Base-by-base conservation (phyloP, 805 yeast genomes). In the Starmerella powellii region DNA sequence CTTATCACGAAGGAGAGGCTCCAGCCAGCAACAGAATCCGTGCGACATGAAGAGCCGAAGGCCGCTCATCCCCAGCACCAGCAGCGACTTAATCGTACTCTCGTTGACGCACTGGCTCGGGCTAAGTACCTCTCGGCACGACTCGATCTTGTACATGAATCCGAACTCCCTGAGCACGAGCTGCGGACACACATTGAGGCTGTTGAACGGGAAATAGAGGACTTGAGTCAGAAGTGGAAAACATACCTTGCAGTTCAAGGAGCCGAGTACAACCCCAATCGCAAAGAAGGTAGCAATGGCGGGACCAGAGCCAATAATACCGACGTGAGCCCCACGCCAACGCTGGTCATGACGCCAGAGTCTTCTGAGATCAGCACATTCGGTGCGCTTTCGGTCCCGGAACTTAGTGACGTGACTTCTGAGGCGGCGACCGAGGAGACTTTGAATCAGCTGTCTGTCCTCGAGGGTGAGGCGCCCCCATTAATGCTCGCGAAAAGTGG, bases 111-210 rank as follows among this genome's bases (percentile, higher is more conserved):
- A 3, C 34, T 43, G 24, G 35, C 51, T 1, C 24, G 45, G 1
- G 50, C 50, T 4, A 50, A 47, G 38, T 53, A 47, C 24, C 28
- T 53, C 10, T 45, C 42, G 4, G 49, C 56, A 2, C 53, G 55
- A 12, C 30, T 53, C 24, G 56, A 52, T 13, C 28, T 51, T 1
- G 21, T 50, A 11, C 45, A 38, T n/a, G 42, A 43, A 8, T 18
- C 46, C 8, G 24, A 40, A 2, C 37, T 41, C 6, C 20, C 38
- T 13, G 18, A 37, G 3, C 39, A 32, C 3, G 48, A 52, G 4
- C 33, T 35, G 23, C 19, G 30, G 8, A 18, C 28, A 15, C 51
- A 49, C 11, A 28, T 40, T 10, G 37, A 18, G 1, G 47, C 48
- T 8, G 20, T 49, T 6, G 40, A 23, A 11, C 31, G 21, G 10